Conservation (phyloP, 129 eudicot species). For the Heracleum sosnowskyi region DNA sequence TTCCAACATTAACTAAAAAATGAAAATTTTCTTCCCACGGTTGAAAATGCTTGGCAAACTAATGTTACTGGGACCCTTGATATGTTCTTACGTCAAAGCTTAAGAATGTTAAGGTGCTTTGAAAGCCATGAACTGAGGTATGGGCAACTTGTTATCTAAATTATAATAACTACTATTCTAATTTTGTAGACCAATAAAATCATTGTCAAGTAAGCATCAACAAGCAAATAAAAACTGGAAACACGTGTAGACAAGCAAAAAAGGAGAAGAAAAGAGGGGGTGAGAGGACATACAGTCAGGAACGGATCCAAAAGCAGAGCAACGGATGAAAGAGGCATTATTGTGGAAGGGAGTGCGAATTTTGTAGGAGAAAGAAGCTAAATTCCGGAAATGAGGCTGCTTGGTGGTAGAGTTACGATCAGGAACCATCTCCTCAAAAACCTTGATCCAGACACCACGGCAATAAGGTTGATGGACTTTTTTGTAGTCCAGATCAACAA, state of each 20-base stretch:
- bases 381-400: neutral
- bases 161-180: too few species aligned
- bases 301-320: neutral
- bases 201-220: neutral
- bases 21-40: too few species aligned
- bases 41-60: too few species aligned
- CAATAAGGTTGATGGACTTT: neutral
- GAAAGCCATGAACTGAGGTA: too few species aligned
- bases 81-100: too few species aligned
- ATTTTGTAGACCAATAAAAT: too few species aligned
- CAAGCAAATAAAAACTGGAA: neutral
- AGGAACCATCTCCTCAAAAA: neutral
- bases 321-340: neutral
- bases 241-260: neutral
- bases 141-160: too few species aligned
- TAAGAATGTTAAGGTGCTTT: too few species aligned
- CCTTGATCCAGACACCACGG: conserved; percentile 5
- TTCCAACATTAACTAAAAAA: too few species aligned
- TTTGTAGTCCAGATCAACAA: too few species aligned
- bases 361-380: conserved; percentile 1
- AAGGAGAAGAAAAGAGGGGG: neutral
- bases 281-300: neutral
- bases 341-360: neutral
- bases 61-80: too few species aligned
- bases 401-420: too few species aligned